These are phyloP conservation scores for Inosperma sp. DNA, from an alignment of 768 basidiomycete species.

Conservation along the genomic window DNA sequence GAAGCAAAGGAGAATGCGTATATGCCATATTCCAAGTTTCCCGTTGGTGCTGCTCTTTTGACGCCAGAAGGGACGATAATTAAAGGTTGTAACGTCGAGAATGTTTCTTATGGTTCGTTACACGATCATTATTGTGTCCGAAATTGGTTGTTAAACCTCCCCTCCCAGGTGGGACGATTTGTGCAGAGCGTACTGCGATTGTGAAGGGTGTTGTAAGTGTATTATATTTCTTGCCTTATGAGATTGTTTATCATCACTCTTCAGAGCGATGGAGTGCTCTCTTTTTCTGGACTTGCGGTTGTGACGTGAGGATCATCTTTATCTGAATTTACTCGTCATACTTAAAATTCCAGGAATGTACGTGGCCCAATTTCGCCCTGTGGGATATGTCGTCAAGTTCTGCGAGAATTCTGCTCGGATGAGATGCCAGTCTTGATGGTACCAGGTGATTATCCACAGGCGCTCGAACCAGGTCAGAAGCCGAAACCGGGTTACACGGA, in stretches of 20 bases:
- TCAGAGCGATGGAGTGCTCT: not conserved
- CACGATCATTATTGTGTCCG: not conserved
- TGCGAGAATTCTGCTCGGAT: constrained; percentile 78
- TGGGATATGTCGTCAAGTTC: constrained; percentile 89
- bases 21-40: constrained; percentile 85
- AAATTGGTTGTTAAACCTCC: not conserved
- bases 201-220: constrained; percentile 85
- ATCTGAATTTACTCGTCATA: not conserved
- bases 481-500: constrained; percentile 39
- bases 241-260: too few species aligned
- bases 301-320: not conserved
- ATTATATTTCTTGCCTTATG: not conserved
- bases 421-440: constrained; percentile 71
- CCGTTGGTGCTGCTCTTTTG: constrained; percentile 86
- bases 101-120: constrained; percentile 80
- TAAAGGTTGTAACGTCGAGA: constrained; percentile 90
- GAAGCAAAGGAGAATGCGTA: constrained; percentile 73
- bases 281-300: not conserved
- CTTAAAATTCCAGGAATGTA: constrained; percentile 56
- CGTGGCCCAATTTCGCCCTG: constrained; percentile 71
- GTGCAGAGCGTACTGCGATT: constrained; percentile 91
- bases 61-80: constrained; percentile 65
- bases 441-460: constrained; percentile 55
- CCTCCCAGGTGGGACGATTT: constrained; percentile 74
- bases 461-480: constrained; percentile 29